These are phyloP conservation scores for Taphrina populina DNA, from an alignment of 1,139 yeast genomes.

Conservation along the genomic window DNA sequence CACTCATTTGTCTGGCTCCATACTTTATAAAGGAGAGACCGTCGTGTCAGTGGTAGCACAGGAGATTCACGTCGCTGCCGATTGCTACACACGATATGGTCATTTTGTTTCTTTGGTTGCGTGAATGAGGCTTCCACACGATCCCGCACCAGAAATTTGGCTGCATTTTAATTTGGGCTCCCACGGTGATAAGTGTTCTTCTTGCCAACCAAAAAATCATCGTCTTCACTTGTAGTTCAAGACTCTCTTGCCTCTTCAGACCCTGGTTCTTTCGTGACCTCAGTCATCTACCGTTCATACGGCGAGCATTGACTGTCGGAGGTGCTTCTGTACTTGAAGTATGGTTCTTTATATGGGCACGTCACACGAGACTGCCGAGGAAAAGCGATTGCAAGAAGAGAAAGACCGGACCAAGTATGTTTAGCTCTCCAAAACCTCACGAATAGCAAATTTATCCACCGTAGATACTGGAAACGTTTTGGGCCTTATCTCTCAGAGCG, in stretches of 20 bases:
- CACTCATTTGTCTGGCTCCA: too few relatives aligned
- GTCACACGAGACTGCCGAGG: constrained; percentile 57
- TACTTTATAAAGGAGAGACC: too few relatives aligned
- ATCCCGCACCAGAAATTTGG: too few relatives aligned
- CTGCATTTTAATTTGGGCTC: too few relatives aligned
- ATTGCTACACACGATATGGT: too few relatives aligned
- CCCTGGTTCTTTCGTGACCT: too few relatives aligned
- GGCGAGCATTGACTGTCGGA: background rate
- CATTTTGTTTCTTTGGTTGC: too few relatives aligned
- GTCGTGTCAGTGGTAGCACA: too few relatives aligned
- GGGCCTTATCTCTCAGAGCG: constrained; percentile 91
- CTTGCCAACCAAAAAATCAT: too few relatives aligned
- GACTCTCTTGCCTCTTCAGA: background rate
- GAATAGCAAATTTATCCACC: background rate
- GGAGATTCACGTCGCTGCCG: too few relatives aligned
- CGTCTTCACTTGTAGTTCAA: background rate
- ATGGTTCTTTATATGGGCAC: constrained; percentile 44
- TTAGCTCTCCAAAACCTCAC: background rate
- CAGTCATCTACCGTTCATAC: background rate
- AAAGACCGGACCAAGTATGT: constrained; percentile 50
- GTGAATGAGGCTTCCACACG: too few relatives aligned
- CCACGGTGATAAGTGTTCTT: too few relatives aligned
- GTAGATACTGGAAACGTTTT: constrained; percentile 77
- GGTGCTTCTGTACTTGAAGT: background rate
- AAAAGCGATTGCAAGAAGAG: constrained; percentile 63